Percentiles rank a stretch among this genome's conserved stretches.
Conservation (phyloP, 176 grass and related monocot genomes). For the Musa itinerans region DNA sequence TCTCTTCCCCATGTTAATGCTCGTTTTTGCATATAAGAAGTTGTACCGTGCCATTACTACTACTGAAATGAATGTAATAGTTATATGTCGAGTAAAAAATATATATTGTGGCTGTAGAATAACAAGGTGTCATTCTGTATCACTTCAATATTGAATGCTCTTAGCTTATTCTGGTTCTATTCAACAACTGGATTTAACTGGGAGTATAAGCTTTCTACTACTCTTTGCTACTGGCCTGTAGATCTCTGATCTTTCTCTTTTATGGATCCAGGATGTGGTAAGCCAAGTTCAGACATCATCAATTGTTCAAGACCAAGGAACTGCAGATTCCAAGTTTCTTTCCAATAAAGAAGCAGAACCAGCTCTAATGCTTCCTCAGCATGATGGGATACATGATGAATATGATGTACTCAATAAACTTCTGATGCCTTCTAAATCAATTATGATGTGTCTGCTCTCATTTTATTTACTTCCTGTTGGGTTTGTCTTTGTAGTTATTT, state of each 20-base stretch:
- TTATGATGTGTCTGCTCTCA: not conserved
- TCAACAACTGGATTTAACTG: not conserved
- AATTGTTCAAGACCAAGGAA: constrained; percentile 24
- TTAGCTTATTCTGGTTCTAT: no score
- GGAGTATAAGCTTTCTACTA: not conserved
- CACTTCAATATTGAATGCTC: no score
- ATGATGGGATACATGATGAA: constrained; percentile 66
- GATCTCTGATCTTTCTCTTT: constrained; percentile 10
- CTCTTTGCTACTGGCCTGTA: not conserved
- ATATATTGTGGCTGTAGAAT: no score
- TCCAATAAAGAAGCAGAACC: constrained; percentile 17
- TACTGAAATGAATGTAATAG: no score
- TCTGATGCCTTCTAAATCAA: not conserved
- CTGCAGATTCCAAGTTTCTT: constrained; percentile 9
- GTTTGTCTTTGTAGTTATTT: constrained; percentile 40
- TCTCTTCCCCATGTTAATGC: no score
- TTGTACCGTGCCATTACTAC: no score
- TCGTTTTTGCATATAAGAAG: no score
- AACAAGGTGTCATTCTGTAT: no score
- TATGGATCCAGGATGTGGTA: constrained; percentile 26
- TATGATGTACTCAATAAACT: constrained; percentile 55
- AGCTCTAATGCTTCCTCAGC: constrained; percentile 42
- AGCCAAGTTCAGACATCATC: constrained; percentile 32
- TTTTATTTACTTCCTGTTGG: constrained; percentile 9
- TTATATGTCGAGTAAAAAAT: no score